A percentile compares a stretch with the other conserved stretches of the same genome.
Conservation (phyloP, 1,284 basidiomycete genomes). For the Puccinia hordei region DNA sequence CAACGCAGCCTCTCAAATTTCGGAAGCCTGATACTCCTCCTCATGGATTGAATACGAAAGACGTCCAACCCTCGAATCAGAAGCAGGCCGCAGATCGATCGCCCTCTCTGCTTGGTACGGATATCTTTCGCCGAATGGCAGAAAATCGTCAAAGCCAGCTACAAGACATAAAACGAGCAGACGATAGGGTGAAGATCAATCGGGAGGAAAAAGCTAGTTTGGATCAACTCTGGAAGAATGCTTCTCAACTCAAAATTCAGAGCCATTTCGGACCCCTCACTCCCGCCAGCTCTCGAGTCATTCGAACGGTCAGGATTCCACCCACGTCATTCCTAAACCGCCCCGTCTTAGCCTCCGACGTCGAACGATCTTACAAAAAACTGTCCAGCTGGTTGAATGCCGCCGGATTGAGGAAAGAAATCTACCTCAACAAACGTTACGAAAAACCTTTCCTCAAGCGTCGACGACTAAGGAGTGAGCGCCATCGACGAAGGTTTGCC, state of each 20-base stretch:
- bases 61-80: neutral
- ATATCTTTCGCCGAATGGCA: slow-evolving; percentile 37
- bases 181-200: slow-evolving; percentile 5
- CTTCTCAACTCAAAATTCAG: slow-evolving; percentile 38
- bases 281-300: slow-evolving; percentile 38
- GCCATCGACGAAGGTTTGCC: slow-evolving; percentile 47
- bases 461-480: slow-evolving; percentile 36
- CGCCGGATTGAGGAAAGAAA: slow-evolving; percentile 30
- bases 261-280: slow-evolving; percentile 44
- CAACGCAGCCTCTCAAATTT: neutral
- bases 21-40: neutral
- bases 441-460: slow-evolving; percentile 50
- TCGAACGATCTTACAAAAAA: slow-evolving; percentile 42
- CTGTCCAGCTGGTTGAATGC: slow-evolving; percentile 19
- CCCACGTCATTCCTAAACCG: slow-evolving; percentile 43
- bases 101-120: neutral
- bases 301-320: slow-evolving; percentile 31
- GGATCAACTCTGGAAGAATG: slow-evolving; percentile 42
- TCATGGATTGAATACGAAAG: no score
- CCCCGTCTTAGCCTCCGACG: slow-evolving; percentile 31
- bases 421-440: slow-evolving; percentile 43
- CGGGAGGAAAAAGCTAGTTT: slow-evolving; percentile 43
- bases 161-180: slow-evolving; percentile 11
- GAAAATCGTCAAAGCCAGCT: slow-evolving; percentile 28
- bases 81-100: neutral